phyloP scores from a whole-genome alignment of 2,329 filamentous ascomycete genomes.

The Colletotrichum eremochloae region DNA sequence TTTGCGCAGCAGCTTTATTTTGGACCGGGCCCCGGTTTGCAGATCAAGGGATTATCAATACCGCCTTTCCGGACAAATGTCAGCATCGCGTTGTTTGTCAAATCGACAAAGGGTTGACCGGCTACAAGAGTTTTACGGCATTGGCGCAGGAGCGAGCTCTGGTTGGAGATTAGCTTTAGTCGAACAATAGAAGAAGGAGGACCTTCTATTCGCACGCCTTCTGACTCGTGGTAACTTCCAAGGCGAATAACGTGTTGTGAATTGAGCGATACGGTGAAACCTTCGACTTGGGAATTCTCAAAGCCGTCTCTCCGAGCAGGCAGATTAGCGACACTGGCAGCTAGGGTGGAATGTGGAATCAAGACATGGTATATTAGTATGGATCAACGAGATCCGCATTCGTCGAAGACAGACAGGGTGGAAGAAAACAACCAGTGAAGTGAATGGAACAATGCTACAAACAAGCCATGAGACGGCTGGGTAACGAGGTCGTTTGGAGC shows the following conservation, averaged over 20 bases:
- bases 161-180: background rate
- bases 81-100: background rate
- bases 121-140: background rate
- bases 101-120: slow-evolving; percentile 5
- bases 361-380: background rate
- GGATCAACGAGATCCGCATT: slow-evolving; percentile 15
- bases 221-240: background rate
- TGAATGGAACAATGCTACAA: slow-evolving; percentile 1
- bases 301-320: background rate
- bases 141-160: slow-evolving; percentile 17
- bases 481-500: background rate
- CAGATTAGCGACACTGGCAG: background rate
- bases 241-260: background rate
- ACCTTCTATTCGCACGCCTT: background rate
- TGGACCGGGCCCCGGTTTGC: background rate
- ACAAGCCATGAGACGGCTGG: background rate
- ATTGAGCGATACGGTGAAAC: background rate
- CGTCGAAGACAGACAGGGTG: slow-evolving; percentile 8
- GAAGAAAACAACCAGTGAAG: background rate
- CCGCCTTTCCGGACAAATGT: background rate
- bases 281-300: slow-evolving; percentile 18
- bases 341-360: slow-evolving; percentile 10
- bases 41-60: background rate
- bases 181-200: slow-evolving; percentile 16
- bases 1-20: background rate